A percentile compares a stretch with the other conserved stretches of the same genome.
phyloP scores from a whole-genome alignment of 2,329 filamentous ascomycete species.

The Rutstroemia sp. region DNA sequence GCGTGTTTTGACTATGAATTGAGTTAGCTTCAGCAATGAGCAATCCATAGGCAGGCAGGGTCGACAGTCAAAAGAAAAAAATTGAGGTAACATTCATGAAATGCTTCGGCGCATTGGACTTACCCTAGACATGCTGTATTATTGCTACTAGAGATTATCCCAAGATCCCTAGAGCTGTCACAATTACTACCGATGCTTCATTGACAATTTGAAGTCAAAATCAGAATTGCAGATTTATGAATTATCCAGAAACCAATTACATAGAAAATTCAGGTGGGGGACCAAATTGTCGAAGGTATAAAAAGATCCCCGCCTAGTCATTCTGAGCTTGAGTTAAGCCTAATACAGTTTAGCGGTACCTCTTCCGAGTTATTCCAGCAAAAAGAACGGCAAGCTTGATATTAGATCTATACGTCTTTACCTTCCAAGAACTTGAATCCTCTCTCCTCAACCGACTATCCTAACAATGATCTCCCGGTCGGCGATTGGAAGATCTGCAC shows the following conservation, averaged over 20 bases:
- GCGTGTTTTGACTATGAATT: constrained; percentile 57
- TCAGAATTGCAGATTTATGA: not conserved
- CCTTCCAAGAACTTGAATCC: constrained; percentile 13
- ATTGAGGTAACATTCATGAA: constrained; percentile 12
- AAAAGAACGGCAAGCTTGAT: constrained; percentile 17
- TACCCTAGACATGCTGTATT: constrained; percentile 46
- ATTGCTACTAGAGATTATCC: constrained; percentile 67
- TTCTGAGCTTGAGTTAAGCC: not conserved
- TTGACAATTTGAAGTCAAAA: constrained; percentile 17
- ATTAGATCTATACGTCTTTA: constrained; percentile 3
- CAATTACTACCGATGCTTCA: constrained; percentile 55
- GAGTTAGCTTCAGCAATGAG: constrained; percentile 13
- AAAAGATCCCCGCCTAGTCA: constrained; percentile 7
- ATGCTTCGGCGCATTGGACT: constrained; percentile 28
- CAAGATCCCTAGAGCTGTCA: constrained; percentile 71
- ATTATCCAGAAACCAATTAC: not conserved
- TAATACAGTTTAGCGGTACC: not conserved
- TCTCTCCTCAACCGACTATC: constrained; percentile 31
- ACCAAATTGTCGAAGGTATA: constrained; percentile 1
- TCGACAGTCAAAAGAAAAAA: constrained; percentile 16
- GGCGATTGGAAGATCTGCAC: constrained; percentile 55
- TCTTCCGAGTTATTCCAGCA: constrained; percentile 13
- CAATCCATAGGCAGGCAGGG: not conserved
- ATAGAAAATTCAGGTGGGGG: constrained; percentile 10
- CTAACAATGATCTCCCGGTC: constrained; percentile 61